Percentiles rank a stretch among this genome's conserved stretches.
Evolutionary conservation across 2,329 filamentous ascomycete species (phyloP).

Genomic region (Incumbomyces delicatus): DNA sequence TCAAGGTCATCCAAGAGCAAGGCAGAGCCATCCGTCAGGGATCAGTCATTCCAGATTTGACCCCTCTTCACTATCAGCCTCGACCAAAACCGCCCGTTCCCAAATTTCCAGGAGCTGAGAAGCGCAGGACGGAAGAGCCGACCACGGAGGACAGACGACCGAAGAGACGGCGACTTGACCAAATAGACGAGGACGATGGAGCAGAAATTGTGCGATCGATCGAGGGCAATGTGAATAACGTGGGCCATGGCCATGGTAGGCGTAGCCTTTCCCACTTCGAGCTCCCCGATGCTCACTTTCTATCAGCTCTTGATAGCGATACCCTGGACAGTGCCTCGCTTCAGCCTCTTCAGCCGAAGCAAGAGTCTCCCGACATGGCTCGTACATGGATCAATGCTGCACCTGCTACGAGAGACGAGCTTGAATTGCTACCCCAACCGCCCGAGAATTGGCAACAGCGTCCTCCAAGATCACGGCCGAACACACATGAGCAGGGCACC

Average conservation of each 20-base stretch:
- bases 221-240: conserved; percentile 9
- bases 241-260: neutral
- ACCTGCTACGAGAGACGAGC: conserved; percentile 13
- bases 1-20: conserved; percentile 20
- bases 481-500: neutral
- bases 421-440: conserved; percentile 12
- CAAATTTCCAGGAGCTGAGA: conserved; percentile 12
- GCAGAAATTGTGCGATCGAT: conserved; percentile 15
- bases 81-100: conserved; percentile 16
- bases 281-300: conserved; percentile 9
- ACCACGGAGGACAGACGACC: conserved; percentile 1
- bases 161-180: conserved; percentile 12
- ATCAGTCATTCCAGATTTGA: conserved; percentile 19
- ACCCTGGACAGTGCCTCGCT: neutral
- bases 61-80: conserved; percentile 13
- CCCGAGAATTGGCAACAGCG: conserved; percentile 7
- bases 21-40: conserved; percentile 16
- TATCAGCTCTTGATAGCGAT: conserved; percentile 2
- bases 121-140: conserved; percentile 4
- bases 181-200: conserved; percentile 13
- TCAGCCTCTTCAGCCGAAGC: conserved; percentile 5
- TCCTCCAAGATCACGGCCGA: neutral
- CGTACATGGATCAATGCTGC: conserved; percentile 10
- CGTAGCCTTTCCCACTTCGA: conserved; percentile 8
- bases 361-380: conserved; percentile 14